Conservation (phyloP, 1,139 yeast genomes). For the Scheffersomyces insectosa region DNA sequence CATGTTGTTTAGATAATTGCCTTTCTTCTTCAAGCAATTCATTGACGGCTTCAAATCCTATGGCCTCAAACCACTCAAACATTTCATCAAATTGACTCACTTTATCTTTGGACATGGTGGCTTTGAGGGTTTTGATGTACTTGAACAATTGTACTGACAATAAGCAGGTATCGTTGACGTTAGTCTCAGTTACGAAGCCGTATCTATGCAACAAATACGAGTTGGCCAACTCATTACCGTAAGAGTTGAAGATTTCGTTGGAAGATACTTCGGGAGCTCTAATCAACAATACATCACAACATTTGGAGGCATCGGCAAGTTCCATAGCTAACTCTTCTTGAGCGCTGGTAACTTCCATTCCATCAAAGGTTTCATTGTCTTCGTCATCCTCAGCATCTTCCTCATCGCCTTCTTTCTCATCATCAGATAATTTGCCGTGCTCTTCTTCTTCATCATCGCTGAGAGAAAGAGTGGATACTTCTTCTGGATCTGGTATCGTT, state of each 20-base stretch:
- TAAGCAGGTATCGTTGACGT: conserved; percentile 58
- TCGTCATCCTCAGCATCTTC: conserved; percentile 4
- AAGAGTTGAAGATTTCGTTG: conserved; percentile 70
- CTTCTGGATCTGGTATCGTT: conserved; percentile 22
- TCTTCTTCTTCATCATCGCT: conserved; percentile 17
- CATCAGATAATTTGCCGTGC: neutral
- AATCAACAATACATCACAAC: conserved; percentile 59
- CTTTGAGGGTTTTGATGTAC: conserved; percentile 34
- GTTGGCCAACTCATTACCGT: conserved; percentile 68
- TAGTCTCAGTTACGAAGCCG: conserved; percentile 65
- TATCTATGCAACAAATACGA: conserved; percentile 68
- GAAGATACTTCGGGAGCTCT: conserved; percentile 41
- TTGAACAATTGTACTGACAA: conserved; percentile 54
- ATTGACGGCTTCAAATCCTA: conserved; percentile 49
- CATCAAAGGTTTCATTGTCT: conserved; percentile 1
- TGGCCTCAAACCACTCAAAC: conserved; percentile 63
- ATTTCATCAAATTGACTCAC: conserved; percentile 42
- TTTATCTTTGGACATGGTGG: conserved; percentile 19
- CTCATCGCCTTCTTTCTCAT: conserved; percentile 3
- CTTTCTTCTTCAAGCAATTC: conserved; percentile 29
- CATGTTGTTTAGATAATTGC: conserved; percentile 16
- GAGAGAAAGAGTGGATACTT: conserved; percentile 25
- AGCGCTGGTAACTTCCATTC: neutral
- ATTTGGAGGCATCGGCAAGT: conserved; percentile 36
- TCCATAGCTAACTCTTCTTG: conserved; percentile 30